Evolutionary conservation across 805 yeast genomes (phyloP).

Genomic region (Sugiyamaella qingdaonensis): DNA sequence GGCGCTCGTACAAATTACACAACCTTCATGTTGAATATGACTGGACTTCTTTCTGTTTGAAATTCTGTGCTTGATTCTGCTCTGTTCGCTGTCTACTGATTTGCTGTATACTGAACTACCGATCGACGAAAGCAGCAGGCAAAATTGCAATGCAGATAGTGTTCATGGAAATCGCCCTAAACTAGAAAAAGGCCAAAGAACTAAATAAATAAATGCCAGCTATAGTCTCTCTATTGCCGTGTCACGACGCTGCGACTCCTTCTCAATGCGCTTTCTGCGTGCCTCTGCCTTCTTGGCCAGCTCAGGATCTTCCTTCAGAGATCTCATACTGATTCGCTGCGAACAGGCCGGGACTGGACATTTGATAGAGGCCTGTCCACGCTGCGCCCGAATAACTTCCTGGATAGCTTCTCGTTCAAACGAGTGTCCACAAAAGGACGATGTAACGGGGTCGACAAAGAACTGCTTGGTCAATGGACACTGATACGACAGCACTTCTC

Average conservation of each 20-base stretch:
- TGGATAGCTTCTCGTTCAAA: conserved; percentile 26
- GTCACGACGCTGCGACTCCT: conserved; percentile 14
- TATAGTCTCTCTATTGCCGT: conserved; percentile 16
- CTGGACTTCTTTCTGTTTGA: too few species aligned
- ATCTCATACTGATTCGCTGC: not conserved
- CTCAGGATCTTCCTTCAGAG: conserved; percentile 14
- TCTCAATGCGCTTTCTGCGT: conserved; percentile 11
- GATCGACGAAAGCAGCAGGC: too few species aligned
- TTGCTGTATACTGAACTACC: too few species aligned
- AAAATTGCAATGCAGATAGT: too few species aligned
- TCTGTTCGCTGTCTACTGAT: too few species aligned
- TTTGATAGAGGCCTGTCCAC: not conserved
- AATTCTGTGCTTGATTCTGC: too few species aligned
- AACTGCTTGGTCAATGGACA: conserved; percentile 30
- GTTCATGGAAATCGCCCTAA: too few species aligned
- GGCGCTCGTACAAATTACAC: too few species aligned
- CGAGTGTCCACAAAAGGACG: conserved; percentile 28
- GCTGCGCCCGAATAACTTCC: conserved; percentile 15
- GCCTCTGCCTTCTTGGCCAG: conserved; percentile 16
- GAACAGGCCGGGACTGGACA: conserved; percentile 25
- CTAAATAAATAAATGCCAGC: not conserved
- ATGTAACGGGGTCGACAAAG: conserved; percentile 30
- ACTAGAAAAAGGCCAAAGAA: too few species aligned
- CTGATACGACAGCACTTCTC: conserved; percentile 23
- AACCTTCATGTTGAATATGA: too few species aligned